Conservation (phyloP, 352 stramenopile species). For the Phytophthora cryptogea region DNA sequence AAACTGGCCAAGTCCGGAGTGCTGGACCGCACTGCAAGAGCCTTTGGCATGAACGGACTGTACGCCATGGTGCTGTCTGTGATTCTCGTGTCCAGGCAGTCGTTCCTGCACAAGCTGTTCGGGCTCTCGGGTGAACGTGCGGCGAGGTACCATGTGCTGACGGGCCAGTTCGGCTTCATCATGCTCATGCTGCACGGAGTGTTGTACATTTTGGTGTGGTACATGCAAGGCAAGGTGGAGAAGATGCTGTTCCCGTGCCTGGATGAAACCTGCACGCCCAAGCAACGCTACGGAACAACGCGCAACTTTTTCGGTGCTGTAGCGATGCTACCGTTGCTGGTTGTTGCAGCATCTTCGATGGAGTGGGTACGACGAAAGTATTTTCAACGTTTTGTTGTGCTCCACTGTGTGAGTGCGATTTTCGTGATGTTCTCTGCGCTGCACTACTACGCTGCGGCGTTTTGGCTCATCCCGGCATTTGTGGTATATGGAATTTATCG, state of each 20-base stretch:
- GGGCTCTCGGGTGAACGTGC: slow-evolving; percentile 60
- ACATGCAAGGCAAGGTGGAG: slow-evolving; percentile 49
- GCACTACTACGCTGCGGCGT: slow-evolving; percentile 69
- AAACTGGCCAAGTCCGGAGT: slow-evolving; percentile 68
- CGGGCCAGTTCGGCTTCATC: slow-evolving; percentile 55
- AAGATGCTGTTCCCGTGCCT: slow-evolving; percentile 67
- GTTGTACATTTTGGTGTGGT: slow-evolving; percentile 62
- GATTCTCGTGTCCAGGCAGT: slow-evolving; percentile 61
- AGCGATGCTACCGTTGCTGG: slow-evolving; percentile 44
- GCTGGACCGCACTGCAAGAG: slow-evolving; percentile 50
- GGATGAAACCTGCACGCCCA: slow-evolving; percentile 35
- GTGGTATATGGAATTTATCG: slow-evolving; percentile 71
- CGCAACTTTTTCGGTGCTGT: slow-evolving; percentile 72
- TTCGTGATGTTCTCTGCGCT: slow-evolving; percentile 55
- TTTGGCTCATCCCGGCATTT: slow-evolving; percentile 61
- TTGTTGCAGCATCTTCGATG: slow-evolving; percentile 52
- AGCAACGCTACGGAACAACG: slow-evolving; percentile 51
- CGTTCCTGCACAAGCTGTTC: slow-evolving; percentile 68
- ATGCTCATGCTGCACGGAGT: slow-evolving; percentile 54
- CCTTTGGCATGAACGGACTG: slow-evolving; percentile 74
- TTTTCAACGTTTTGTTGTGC: slow-evolving; percentile 60
- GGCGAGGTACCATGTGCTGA: slow-evolving; percentile 63
- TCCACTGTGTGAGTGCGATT: slow-evolving; percentile 56
- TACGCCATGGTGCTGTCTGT: slow-evolving; percentile 62
- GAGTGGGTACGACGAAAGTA: slow-evolving; percentile 50